Conservation (phyloP, 495 filamentous ascomycete species). For the Penicilliopsis zonata region DNA sequence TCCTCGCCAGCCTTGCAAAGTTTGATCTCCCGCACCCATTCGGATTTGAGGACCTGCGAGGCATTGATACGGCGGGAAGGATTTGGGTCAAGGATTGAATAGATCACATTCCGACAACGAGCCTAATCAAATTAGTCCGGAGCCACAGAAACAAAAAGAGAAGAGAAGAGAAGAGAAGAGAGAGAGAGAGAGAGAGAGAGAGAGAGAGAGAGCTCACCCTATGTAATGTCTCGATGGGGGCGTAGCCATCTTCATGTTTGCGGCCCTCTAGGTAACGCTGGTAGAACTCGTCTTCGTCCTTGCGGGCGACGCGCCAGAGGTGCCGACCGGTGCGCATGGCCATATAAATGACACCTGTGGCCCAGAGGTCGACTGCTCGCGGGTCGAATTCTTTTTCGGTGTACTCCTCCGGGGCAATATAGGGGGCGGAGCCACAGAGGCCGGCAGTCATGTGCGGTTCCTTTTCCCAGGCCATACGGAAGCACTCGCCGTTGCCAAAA, state of each 20-base stretch:
- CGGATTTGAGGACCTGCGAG: conserved; percentile 91
- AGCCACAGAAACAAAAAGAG: no score
- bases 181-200: no score
- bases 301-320: conserved; percentile 89
- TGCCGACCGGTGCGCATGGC: conserved; percentile 96
- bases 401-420: conserved; percentile 97
- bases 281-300: conserved; percentile 95
- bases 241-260: conserved; percentile 87
- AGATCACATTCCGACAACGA: conserved; percentile 96
- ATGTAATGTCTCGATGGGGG: conserved; percentile 89
- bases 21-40: conserved; percentile 96
- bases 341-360: conserved; percentile 98
- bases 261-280: conserved; percentile 84
- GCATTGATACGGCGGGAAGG: conserved; percentile 80
- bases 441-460: conserved; percentile 97
- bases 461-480: conserved; percentile 99
- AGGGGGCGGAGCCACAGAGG: conserved; percentile 90
- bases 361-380: conserved; percentile 94
- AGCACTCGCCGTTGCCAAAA: conserved; percentile 98
- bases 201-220: no score
- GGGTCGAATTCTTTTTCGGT: conserved; percentile 92
- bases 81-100: conserved; percentile 97
- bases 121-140: conserved; percentile 41
- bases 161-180: no score
- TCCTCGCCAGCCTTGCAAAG: conserved; percentile 93